Conservation (phyloP, 2,329 filamentous ascomycete genomes). For the Fusarium virguliforme region DNA sequence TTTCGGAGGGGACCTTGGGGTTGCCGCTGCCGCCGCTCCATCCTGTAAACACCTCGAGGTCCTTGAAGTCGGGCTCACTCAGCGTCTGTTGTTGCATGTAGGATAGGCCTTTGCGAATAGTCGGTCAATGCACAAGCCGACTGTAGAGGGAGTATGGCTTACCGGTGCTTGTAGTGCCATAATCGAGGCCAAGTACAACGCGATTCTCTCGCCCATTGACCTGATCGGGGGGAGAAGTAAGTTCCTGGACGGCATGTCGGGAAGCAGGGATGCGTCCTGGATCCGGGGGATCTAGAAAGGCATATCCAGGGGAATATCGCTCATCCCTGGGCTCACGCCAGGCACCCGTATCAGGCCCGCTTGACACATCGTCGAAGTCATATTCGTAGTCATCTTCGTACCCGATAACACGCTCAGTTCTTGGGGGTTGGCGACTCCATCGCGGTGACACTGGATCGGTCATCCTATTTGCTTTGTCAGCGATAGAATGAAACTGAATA, state of each 20-base stretch:
- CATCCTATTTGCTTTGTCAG: too few relatives aligned
- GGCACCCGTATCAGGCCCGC: too few relatives aligned
- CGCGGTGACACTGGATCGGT: too few relatives aligned
- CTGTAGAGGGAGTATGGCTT: background rate
- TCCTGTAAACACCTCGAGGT: slow-evolving; percentile 9
- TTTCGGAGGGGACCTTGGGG: slow-evolving; percentile 12
- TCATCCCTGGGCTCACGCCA: too few relatives aligned
- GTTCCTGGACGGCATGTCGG: too few relatives aligned
- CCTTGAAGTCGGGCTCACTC: slow-evolving; percentile 6
- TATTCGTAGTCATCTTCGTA: too few relatives aligned
- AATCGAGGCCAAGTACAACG: slow-evolving; percentile 9
- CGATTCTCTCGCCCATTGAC: slow-evolving; percentile 4
- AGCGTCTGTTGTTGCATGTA: slow-evolving; percentile 7
- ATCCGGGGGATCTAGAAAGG: too few relatives aligned
- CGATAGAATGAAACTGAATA: background rate
- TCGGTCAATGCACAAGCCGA: background rate
- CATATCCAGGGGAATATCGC: too few relatives aligned
- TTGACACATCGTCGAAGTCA: too few relatives aligned
- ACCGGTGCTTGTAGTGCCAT: slow-evolving; percentile 14
- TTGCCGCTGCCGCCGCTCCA: slow-evolving; percentile 9
- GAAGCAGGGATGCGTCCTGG: too few relatives aligned
- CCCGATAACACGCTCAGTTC: too few relatives aligned
- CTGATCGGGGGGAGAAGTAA: background rate
- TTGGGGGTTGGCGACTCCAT: too few relatives aligned
- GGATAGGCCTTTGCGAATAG: slow-evolving; percentile 3